Conservation (phyloP, 768 basidiomycete species). For the Suillus brevipes region DNA sequence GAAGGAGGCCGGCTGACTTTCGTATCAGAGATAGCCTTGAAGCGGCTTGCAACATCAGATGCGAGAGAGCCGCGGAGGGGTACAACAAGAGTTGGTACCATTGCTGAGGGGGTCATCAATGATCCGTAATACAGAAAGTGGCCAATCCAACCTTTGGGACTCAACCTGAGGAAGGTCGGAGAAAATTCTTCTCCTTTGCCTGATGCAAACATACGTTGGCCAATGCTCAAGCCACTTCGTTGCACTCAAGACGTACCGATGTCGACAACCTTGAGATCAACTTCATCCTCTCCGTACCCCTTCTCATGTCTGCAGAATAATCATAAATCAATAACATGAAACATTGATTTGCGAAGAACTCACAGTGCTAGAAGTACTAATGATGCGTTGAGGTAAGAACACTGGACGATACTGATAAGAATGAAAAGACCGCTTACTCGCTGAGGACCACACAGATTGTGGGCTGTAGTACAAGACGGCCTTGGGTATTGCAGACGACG, state of each 20-base stretch:
- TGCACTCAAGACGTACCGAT: conserved; percentile 40
- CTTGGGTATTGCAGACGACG: conserved; percentile 50
- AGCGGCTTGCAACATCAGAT: conserved; percentile 71
- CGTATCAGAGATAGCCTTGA: conserved; percentile 75
- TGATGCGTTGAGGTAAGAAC: conserved; percentile 5
- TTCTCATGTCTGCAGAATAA: conserved; percentile 61
- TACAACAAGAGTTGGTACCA: conserved; percentile 83
- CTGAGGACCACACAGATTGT: conserved; percentile 62
- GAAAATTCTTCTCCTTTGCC: conserved; percentile 80
- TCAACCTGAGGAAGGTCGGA: conserved; percentile 74
- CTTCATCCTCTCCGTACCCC: conserved; percentile 78
- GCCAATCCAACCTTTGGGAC: conserved; percentile 57
- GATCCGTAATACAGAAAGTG: conserved; percentile 11
- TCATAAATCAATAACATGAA: conserved; percentile 9
- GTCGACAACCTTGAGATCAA: conserved; percentile 69
- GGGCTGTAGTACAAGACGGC: conserved; percentile 78
- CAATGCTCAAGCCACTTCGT: not conserved
- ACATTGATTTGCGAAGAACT: conserved; percentile 21
- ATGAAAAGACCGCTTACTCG: conserved; percentile 41
- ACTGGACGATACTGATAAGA: not conserved
- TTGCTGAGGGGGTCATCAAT: conserved; percentile 45
- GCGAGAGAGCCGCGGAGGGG: conserved; percentile 73
- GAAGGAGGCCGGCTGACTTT: conserved; percentile 44
- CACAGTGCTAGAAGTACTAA: conserved; percentile 59
- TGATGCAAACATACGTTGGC: conserved; percentile 24